Base-by-base conservation (phyloP, 108 stramenopile species). In the Nitzschia sp. region DNA sequence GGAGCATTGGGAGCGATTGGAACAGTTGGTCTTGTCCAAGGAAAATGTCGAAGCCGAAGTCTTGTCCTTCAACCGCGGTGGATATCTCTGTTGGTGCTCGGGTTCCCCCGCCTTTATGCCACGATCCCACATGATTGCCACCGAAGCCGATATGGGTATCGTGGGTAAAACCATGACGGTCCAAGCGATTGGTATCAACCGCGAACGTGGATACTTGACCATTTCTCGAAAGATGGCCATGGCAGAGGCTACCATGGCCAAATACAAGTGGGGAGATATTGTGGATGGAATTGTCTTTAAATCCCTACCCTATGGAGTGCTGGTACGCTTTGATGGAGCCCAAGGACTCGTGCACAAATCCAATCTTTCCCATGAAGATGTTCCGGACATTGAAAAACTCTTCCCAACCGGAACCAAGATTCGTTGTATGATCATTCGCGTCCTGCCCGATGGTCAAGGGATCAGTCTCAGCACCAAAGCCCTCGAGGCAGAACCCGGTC, bases 371-470 rank as follows among this genome's bases (percentile, higher is more conserved):
- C 93, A 94, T 79, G 96, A 98, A 70, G 87, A 96, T 41, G 95
- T 98, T 67, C 89, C 94, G 17, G 92, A 96, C 73, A 81, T 98
- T 24, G 93, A 92, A 59, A 74, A 85, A 72, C 91, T 97, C 20
- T 66, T 98, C 37, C 84, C 86, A 58, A 89, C 92, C 8, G 96
- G 96, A 51, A 89, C 92, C 83, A 75, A 82, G 68, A 71, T 98
- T 66, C 97, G 96, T 79, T 96, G 94, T 79, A 98, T 98, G 98
- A 96, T 98, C 69, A 94, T 98, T 58, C 96, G 97, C 77, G 94
- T 96, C 68, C 96, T 97, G 69, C 97, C 97, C 83, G 93, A 85
- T 59, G 92, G 93, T 67, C 96, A 96, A 71, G 76, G 96, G 9
- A 97, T 98, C 71, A 96, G 96, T 14, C 83, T 98, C 42, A 83